Evolutionary conservation across 2,329 filamentous ascomycete species (phyloP).

Genomic region (Colletotrichum endophyticum): DNA sequence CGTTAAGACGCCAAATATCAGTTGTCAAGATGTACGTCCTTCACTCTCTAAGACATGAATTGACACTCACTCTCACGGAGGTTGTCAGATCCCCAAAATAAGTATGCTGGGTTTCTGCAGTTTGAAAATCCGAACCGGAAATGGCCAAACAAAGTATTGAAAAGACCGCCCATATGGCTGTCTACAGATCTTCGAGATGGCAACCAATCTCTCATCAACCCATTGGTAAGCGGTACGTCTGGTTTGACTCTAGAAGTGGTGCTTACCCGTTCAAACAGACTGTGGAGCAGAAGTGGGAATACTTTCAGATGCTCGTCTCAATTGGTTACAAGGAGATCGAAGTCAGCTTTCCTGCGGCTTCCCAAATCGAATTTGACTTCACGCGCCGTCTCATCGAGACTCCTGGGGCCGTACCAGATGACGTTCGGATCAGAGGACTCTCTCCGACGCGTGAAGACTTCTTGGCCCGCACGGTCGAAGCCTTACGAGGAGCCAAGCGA

Average conservation of each 20-base stretch:
- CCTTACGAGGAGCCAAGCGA: background rate
- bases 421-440: background rate
- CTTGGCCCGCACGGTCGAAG: background rate
- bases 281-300: background rate
- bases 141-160: background rate
- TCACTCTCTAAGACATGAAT: background rate
- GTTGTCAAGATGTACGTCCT: background rate
- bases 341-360: background rate
- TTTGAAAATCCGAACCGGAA: background rate
- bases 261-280: background rate
- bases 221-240: background rate
- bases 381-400: background rate
- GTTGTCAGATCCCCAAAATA: background rate
- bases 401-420: background rate
- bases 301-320: slow-evolving; percentile 2
- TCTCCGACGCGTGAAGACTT: slow-evolving; percentile 2
- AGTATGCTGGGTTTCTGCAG: background rate
- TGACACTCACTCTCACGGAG: background rate
- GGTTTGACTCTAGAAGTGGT: background rate
- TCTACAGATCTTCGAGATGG: background rate
- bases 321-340: slow-evolving; percentile 3
- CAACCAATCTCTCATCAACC: background rate
- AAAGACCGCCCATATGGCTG: background rate
- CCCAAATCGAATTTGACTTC: background rate
- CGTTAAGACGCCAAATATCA: background rate